phyloP scores from a whole-genome alignment of 306 rosid species.

The Sicyos edulis region DNA sequence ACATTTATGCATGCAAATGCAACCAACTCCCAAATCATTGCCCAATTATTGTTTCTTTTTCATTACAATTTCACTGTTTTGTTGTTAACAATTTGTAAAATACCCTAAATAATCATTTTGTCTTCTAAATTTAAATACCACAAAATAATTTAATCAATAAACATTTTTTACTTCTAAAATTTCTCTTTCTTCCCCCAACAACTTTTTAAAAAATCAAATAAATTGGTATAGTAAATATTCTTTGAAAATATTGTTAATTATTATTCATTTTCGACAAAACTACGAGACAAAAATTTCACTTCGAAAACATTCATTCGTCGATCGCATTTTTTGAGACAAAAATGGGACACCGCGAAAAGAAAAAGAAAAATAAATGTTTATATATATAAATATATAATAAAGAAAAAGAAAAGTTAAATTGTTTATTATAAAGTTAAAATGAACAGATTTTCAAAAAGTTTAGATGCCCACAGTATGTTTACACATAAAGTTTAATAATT shows the following conservation, averaged over 20 bases:
- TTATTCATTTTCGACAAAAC: not conserved
- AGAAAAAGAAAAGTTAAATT: not conserved
- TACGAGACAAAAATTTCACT: conserved; percentile 11
- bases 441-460: too few relatives aligned
- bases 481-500: too few relatives aligned
- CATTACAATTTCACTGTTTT: too few relatives aligned
- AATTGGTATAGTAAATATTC: too few relatives aligned
- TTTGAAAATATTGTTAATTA: not conserved
- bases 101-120: conserved; percentile 10
- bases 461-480: too few relatives aligned
- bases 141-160: not conserved
- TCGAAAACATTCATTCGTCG: not conserved
- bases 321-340: not conserved
- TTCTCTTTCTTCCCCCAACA: conserved; percentile 4
- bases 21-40: not conserved
- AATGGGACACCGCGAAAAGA: not conserved
- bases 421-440: too few relatives aligned
- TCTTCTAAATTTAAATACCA: not conserved
- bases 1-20: conserved; percentile 2
- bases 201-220: too few relatives aligned
- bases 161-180: not conserved
- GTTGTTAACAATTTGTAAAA: not conserved
- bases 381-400: too few relatives aligned
- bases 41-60: too few relatives aligned
- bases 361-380: not conserved